A percentile compares a stretch with the other conserved stretches of the same genome.
Conservation (phyloP, 345 rosid genomes). For the Syzygium grande region DNA sequence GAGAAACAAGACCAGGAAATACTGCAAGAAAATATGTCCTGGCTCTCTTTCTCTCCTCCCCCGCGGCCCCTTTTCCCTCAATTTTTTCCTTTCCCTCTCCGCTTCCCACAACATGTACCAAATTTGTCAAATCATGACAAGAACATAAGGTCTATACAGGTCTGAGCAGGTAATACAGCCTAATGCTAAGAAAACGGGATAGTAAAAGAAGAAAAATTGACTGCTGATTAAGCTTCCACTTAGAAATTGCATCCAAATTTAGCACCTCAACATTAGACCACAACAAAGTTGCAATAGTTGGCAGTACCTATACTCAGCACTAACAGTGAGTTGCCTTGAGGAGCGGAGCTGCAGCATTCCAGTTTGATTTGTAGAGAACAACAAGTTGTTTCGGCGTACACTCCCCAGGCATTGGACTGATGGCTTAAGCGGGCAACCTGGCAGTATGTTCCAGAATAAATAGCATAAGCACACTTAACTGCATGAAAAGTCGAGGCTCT, state of each 20-base stretch:
- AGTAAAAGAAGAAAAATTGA: not conserved
- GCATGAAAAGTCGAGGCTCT: not conserved
- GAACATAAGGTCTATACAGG: not conserved
- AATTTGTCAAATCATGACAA: not conserved
- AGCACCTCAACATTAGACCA: not conserved
- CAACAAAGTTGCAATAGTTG: not conserved
- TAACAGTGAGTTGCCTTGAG: conserved; percentile 36
- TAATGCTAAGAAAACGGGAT: not conserved
- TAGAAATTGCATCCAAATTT: not conserved
- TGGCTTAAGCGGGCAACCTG: conserved; percentile 38
- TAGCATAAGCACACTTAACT: not conserved
- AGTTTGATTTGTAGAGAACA: conserved; percentile 25
- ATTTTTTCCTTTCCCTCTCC: not conserved
- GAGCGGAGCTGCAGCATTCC: conserved; percentile 28
- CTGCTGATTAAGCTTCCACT: not conserved
- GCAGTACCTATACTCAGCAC: conserved; percentile 59
- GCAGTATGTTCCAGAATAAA: not conserved
- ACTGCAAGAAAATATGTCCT: not conserved
- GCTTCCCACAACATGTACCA: not conserved
- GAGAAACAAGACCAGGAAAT: not conserved
- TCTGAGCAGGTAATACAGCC: not conserved
- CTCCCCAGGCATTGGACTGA: conserved; percentile 14
- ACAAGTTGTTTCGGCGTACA: conserved; percentile 23
- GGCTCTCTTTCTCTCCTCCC: not conserved
- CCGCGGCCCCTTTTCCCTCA: not conserved